Conservation (phyloP, 345 rosid species). For the Hibiscus trionum region DNA sequence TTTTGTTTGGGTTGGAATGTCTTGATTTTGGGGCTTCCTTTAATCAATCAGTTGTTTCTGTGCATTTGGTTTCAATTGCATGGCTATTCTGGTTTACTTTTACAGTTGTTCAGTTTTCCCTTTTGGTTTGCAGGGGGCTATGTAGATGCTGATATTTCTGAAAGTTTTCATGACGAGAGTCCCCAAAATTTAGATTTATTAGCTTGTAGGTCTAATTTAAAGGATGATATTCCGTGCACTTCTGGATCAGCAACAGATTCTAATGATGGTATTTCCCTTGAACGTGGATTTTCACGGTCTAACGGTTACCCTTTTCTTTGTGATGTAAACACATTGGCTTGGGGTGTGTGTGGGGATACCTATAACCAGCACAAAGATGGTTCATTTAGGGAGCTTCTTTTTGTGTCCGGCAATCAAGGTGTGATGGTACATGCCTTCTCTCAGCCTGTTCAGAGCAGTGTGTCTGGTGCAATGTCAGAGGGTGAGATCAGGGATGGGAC, state of each 20-base stretch:
- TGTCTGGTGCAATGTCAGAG: constrained; percentile 19
- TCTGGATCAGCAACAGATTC: constrained; percentile 46
- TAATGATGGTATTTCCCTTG: constrained; percentile 33
- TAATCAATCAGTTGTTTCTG: not conserved
- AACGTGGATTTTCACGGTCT: constrained; percentile 28
- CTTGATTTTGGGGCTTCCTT: not conserved
- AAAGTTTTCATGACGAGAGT: constrained; percentile 22
- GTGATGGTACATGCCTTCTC: constrained; percentile 85
- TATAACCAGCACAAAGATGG: constrained; percentile 53
- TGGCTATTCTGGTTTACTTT: constrained; percentile 3
- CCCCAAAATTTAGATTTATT: constrained; percentile 30
- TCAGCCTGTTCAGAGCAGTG: constrained; percentile 28
- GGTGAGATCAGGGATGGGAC: constrained; percentile 52
- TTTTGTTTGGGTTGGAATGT: not conserved
- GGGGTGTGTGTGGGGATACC: constrained; percentile 81
- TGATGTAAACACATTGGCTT: constrained; percentile 75
- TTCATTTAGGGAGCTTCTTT: constrained; percentile 69
- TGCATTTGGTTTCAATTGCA: constrained; percentile 9
- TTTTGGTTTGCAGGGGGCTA: constrained; percentile 33
- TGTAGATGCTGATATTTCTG: constrained; percentile 25
- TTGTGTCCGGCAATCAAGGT: constrained; percentile 56
- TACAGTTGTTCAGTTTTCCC: not conserved
- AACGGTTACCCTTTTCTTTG: constrained; percentile 42
- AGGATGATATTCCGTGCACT: constrained; percentile 33
- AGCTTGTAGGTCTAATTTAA: constrained; percentile 38